Base-by-base conservation (phyloP, 179 eudicot species). In the Corrigiola litoralis region DNA sequence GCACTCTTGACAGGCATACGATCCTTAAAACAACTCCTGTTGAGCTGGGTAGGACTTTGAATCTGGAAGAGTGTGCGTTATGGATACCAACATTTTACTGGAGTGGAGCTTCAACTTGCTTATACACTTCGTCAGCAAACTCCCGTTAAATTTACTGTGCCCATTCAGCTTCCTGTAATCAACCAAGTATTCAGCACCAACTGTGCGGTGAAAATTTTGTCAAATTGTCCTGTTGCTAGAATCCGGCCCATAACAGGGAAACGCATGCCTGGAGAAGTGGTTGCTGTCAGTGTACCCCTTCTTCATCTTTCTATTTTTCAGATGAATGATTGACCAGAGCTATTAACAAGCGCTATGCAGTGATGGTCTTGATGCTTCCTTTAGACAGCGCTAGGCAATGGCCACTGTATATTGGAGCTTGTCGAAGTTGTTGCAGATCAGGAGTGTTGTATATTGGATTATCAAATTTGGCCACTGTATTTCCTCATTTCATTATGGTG, bases 371-470 rank as follows among this genome's bases (percentile, higher is more conserved):
- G 82, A 90, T 90, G 83, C 89, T 94, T 72, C 97, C 98, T 58
- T 80, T 90, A 18, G 94, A 83, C 51, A 88, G 98, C 75, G 96
- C 95, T 29, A 81, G 98, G 67, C 87, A 84, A 75, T 90, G 97
- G 98, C 98, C 79, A 72, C 81, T 68, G 38, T 94, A 94, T 75
- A 72, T 61, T 90, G 82, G 98, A 94, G 67, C 97, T 94, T 52
- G 98, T 94, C 27, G 98, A 94, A 86, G 97, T 94, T 54, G 98
- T 94, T 60, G 98, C 98, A 16, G 98, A 92, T 71, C 98, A 90
- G 98, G 97, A n/a, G n/a, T n/a, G n/a, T n/a, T n/a, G n/a, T n/a
- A n/a, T n/a, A 87, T 46, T 54, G 80, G n/a, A n/a, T n/a, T n/a
- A n/a, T n/a, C n/a, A n/a, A n/a, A n/a, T n/a, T n/a, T n/a, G n/a